Evolutionary conservation across 2,329 filamentous ascomycete species (phyloP), one percentile per base, ranked within the genome.

Genomic region (Fusarium pseudocircinatum): DNA sequence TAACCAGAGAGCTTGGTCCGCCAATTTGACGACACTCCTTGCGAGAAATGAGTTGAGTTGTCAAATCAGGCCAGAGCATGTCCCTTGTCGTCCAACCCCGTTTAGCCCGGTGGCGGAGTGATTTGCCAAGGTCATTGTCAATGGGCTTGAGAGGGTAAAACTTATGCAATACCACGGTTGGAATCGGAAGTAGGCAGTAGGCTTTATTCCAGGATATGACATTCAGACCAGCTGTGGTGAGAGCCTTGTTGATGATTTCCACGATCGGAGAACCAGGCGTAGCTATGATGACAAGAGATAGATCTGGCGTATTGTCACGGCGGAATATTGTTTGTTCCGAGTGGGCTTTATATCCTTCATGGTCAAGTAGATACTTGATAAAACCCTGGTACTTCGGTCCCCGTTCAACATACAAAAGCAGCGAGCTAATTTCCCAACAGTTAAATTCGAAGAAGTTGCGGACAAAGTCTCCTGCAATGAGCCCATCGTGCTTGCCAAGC

Each of bases 151-250:
- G 4, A 16, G 8, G n/a, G 14, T 54, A 54, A 8, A 65, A 54
- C 20, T 47, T 65, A 10, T 65, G 47, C 4, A 4, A n/a, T 1
- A 30, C 14, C 6, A 65, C 13, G 8, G 26, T 63, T 6, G 32
- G 16, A 4, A 46, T 4, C 4, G 58, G 62, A 11, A 65, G 40
- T 2, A 63, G 47, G 1, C 26, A 47, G 20, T 65, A 65, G 22
- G 22, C 40, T 28, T 65, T 65, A 8, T 65, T 65, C 59, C 62
- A 65, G 3, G 59, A 54, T 6, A 65, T 47, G 15, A 54, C 15
- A n/a, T 36, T 30, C 39, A 65, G 13, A 26, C 24, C 59, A 15
- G 24, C 20, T 1, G 47, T 54, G 4, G 59, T 56, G 3, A 22
- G 2, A 8, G 62, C 59, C 1, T 7, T 18, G 10, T 40, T 30